A percentile compares a stretch with the other conserved stretches of the same genome.
These are phyloP conservation scores for Mycoemilia scoparia DNA, from an alignment of 192 early-diverging fungal genomes.

Conservation along the genomic window DNA sequence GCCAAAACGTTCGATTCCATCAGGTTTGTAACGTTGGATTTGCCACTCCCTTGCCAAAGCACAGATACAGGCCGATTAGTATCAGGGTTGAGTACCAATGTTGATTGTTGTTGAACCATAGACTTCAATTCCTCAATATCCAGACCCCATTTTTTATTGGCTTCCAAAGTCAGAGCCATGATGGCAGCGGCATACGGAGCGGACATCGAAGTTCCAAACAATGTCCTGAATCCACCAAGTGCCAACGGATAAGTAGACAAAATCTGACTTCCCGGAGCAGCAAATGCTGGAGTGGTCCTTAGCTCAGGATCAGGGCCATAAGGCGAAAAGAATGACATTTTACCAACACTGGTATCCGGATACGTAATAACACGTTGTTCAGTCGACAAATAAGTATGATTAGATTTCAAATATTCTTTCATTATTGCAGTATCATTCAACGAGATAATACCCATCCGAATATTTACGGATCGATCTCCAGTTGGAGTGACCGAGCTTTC, in stretches of 20 bases:
- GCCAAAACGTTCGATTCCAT: slow-evolving; percentile 12
- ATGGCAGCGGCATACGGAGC: slow-evolving; percentile 35
- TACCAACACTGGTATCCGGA: slow-evolving; percentile 32
- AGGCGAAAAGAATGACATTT: slow-evolving; percentile 51
- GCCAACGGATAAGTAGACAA: slow-evolving; percentile 38
- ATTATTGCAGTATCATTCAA: slow-evolving; percentile 29
- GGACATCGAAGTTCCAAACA: slow-evolving; percentile 53
- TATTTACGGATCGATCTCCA: slow-evolving; percentile 17
- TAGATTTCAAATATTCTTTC: slow-evolving; percentile 19
- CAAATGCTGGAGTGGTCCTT: slow-evolving; percentile 39
- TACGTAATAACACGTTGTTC: slow-evolving; percentile 25
- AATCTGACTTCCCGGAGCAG: slow-evolving; percentile 42
- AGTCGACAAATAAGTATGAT: slow-evolving; percentile 22
- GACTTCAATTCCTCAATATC: no score
- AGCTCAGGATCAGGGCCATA: slow-evolving; percentile 55
- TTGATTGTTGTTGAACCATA: slow-evolving; percentile 11
- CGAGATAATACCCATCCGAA: slow-evolving; percentile 38
- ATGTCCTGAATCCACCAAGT: slow-evolving; percentile 30
- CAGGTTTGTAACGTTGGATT: slow-evolving; percentile 20
- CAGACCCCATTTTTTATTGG: slow-evolving; percentile 14
- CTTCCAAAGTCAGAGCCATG: slow-evolving; percentile 24
- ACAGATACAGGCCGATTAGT: slow-evolving; percentile 23
- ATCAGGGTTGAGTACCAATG: slow-evolving; percentile 11
- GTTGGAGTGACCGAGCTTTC: slow-evolving; percentile 20
- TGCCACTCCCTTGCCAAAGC: slow-evolving; percentile 23